A percentile compares a stretch with the other conserved stretches of the same genome.
These are phyloP conservation scores for Geotrichum phurueaensis DNA, from an alignment of 1,139 yeast genomes.

Conservation along the genomic window DNA sequence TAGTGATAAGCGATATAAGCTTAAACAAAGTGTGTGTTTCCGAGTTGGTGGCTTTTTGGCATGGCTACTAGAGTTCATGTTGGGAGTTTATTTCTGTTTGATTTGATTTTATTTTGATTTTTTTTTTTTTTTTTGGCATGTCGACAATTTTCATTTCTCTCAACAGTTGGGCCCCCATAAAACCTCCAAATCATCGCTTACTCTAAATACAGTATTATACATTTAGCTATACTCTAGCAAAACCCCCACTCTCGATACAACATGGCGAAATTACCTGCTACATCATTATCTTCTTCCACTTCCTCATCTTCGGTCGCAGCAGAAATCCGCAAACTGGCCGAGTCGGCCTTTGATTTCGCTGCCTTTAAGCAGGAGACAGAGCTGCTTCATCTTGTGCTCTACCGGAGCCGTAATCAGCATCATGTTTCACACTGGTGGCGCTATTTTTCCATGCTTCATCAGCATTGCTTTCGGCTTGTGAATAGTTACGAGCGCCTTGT, in stretches of 20 bases:
- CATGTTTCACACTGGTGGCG: slow-evolving; percentile 16
- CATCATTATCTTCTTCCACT: neutral
- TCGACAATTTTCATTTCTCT: no score
- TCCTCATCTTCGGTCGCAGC: neutral
- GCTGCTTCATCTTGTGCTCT: slow-evolving; percentile 2
- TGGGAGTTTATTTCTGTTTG: no score
- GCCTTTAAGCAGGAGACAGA: slow-evolving; percentile 11
- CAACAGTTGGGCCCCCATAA: no score
- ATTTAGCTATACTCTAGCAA: no score
- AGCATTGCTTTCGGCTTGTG: slow-evolving; percentile 10
- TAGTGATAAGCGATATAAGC: no score
- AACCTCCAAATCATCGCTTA: no score
- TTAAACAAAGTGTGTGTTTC: no score
- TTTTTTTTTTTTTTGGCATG: no score
- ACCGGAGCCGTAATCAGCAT: slow-evolving; percentile 12
- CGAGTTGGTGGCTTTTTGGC: no score
- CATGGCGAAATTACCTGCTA: neutral
- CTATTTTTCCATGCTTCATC: slow-evolving; percentile 12
- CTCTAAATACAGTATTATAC: no score
- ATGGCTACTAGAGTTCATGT: no score
- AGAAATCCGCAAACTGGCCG: neutral
- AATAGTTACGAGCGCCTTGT: slow-evolving; percentile 4
- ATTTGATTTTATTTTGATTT: no score
- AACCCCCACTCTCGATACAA: neutral
- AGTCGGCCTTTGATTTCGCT: slow-evolving; percentile 5